Conservation (phyloP, 179 eudicot species). For the Pouteria campechiana region DNA sequence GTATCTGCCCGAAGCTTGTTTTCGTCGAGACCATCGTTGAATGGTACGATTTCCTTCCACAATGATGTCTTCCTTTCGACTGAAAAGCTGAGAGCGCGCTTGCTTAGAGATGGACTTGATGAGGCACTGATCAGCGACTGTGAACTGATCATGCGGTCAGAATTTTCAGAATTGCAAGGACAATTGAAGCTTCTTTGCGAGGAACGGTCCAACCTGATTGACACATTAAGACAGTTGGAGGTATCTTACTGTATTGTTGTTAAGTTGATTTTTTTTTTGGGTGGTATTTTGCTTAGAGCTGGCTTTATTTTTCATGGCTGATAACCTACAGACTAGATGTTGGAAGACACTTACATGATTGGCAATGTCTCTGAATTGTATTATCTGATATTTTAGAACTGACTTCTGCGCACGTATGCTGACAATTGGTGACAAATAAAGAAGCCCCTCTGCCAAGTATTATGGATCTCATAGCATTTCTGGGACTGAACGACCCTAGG, state of each 20-base stretch:
- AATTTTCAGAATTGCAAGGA: slow-evolving; percentile 51
- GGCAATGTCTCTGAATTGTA: no score
- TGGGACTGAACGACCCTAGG: no score
- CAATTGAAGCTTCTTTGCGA: slow-evolving; percentile 52
- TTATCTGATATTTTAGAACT: no score
- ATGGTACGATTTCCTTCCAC: slow-evolving; percentile 29
- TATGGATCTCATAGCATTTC: no score
- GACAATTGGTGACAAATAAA: no score
- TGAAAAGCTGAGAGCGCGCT: slow-evolving; percentile 53
- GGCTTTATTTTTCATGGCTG: background rate
- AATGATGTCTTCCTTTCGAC: slow-evolving; percentile 52
- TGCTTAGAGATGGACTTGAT: slow-evolving; percentile 54
- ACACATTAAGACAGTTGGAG: slow-evolving; percentile 81
- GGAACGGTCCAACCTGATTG: slow-evolving; percentile 65
- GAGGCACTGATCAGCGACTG: slow-evolving; percentile 69
- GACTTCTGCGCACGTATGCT: no score
- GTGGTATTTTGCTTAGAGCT: background rate
- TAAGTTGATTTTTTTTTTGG: no score
- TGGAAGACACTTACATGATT: no score
- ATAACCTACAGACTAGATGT: no score
- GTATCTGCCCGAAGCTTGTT: slow-evolving; percentile 44
- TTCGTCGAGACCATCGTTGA: slow-evolving; percentile 32
- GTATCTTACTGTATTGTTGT: slow-evolving; percentile 21
- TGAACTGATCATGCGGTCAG: slow-evolving; percentile 86
- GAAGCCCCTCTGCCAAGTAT: no score